Percentiles rank a stretch among this genome's conserved stretches.
Conservation (phyloP, 768 basidiomycete species). For the Fistulinella prunicolor region DNA sequence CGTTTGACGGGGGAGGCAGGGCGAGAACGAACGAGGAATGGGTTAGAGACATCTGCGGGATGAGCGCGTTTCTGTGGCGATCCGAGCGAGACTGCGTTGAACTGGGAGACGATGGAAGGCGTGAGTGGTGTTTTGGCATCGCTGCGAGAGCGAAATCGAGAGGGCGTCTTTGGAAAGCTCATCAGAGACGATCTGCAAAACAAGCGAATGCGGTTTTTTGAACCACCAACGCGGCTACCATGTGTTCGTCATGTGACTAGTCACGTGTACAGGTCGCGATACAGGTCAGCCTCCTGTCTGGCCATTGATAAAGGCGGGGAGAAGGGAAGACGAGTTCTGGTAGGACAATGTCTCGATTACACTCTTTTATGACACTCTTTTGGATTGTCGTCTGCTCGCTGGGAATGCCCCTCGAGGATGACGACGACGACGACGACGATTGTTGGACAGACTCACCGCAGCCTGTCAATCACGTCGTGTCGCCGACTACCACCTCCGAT, state of each 20-base stretch:
- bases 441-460: neutral
- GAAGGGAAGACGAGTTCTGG: neutral
- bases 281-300: slow-evolving; percentile 18
- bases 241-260: slow-evolving; percentile 18
- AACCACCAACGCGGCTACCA: neutral
- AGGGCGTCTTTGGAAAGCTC: slow-evolving; percentile 43
- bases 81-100: slow-evolving; percentile 36
- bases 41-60: slow-evolving; percentile 55
- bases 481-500: neutral
- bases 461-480: no score
- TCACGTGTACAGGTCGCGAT: slow-evolving; percentile 10
- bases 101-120: slow-evolving; percentile 39
- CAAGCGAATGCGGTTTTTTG: no score
- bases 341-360: slow-evolving; percentile 13
- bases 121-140: slow-evolving; percentile 50
- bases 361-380: slow-evolving; percentile 20
- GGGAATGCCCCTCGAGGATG: slow-evolving; percentile 13
- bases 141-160: slow-evolving; percentile 46
- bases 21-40: slow-evolving; percentile 57
- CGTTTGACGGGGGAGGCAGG: slow-evolving; percentile 67
- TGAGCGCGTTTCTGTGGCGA: slow-evolving; percentile 30
- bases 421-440: slow-evolving; percentile 5
- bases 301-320: slow-evolving; percentile 8
- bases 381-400: neutral
- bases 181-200: no score